These are phyloP conservation scores for Penicillium turbatum DNA, from an alignment of 495 filamentous ascomycete genomes.

Conservation along the genomic window DNA sequence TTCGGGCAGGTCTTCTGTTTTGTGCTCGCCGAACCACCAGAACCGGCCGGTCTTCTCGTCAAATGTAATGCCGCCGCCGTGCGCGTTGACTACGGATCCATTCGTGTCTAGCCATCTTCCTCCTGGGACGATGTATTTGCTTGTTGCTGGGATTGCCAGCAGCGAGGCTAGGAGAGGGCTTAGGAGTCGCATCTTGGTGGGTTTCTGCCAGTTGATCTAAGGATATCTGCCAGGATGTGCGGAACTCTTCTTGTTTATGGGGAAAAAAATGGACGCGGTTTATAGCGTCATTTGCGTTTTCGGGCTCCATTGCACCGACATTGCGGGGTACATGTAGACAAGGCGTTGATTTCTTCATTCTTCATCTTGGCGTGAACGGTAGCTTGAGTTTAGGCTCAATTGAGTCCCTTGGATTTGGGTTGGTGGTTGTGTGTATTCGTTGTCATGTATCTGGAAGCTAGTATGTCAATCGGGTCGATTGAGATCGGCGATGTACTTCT, in stretches of 20 bases:
- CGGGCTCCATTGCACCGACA: conserved; percentile 3
- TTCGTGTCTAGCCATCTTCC: conserved; percentile 25
- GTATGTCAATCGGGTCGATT: too few species aligned
- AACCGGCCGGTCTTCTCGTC: conserved; percentile 21
- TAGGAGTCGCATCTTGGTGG: not conserved
- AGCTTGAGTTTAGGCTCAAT: too few species aligned
- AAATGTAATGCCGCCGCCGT: conserved; percentile 20
- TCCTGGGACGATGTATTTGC: conserved; percentile 26
- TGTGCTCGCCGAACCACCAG: conserved; percentile 29
- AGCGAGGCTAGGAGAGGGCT: not conserved
- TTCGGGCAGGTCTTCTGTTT: conserved; percentile 24
- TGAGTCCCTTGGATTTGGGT: too few species aligned
- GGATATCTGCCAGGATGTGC: not conserved
- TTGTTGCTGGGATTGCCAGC: not conserved
- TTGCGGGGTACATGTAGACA: conserved; percentile 1
- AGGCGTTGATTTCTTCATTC: not conserved
- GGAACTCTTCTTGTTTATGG: not conserved
- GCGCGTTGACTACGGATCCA: conserved; percentile 22
- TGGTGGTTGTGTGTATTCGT: too few species aligned
- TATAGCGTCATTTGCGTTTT: not conserved
- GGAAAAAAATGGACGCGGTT: not conserved
- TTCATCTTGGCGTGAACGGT: not conserved
- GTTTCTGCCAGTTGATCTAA: not conserved
- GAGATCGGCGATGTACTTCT: too few species aligned
- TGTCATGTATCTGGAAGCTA: too few species aligned